Evolutionary conservation across 495 filamentous ascomycete species (phyloP).

Genomic region (Pseudevernia furfuracea): DNA sequence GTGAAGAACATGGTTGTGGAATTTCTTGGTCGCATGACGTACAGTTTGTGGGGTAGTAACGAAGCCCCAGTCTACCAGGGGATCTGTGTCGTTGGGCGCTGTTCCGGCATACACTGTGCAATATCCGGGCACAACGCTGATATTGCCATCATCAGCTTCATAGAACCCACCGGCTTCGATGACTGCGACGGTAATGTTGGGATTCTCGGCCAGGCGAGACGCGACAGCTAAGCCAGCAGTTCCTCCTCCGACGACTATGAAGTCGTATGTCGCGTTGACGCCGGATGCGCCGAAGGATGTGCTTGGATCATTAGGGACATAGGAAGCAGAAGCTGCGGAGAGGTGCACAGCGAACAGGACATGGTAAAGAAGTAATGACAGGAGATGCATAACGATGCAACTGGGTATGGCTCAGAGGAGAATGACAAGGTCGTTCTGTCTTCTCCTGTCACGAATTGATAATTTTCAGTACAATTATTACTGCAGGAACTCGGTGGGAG

Average conservation of each 20-base stretch:
- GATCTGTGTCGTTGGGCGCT: conserved; percentile 27
- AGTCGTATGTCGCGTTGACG: conserved; percentile 38
- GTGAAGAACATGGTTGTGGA: conserved; percentile 34
- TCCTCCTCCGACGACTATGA: conserved; percentile 47
- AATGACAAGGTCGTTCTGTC: too few species aligned
- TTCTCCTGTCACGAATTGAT: too few species aligned
- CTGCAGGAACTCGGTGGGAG: too few species aligned
- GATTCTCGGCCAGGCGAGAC: conserved; percentile 37
- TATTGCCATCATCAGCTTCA: conserved; percentile 40
- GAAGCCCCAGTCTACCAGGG: conserved; percentile 45
- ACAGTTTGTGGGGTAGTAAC: conserved; percentile 21
- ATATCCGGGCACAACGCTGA: conserved; percentile 38
- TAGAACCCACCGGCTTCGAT: conserved; percentile 56
- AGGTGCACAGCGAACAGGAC: not conserved
- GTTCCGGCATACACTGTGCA: conserved; percentile 33
- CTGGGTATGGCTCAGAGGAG: not conserved
- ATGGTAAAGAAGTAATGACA: not conserved
- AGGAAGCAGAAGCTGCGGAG: not conserved
- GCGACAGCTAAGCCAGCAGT: conserved; percentile 44
- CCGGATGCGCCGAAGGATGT: conserved; percentile 24
- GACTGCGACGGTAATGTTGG: conserved; percentile 35
- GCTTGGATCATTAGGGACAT: not conserved
- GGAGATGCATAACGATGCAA: not conserved
- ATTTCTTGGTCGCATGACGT: conserved; percentile 27
- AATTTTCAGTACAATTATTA: too few species aligned